Evolutionary conservation across 768 basidiomycete species (phyloP).

Genomic region (Trametes maxima): DNA sequence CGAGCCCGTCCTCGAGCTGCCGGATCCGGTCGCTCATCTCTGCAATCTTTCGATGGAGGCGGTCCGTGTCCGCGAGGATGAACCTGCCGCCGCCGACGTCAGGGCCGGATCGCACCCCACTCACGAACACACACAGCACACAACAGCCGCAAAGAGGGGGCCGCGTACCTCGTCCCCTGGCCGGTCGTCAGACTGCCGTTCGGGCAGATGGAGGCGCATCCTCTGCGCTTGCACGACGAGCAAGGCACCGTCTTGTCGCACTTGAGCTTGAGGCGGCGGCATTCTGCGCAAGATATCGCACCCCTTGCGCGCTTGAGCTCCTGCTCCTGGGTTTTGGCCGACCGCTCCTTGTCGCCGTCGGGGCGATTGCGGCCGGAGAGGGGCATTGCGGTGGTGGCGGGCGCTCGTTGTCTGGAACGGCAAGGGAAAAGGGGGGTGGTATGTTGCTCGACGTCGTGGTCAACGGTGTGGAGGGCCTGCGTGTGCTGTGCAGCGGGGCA

Average conservation of each 20-base stretch:
- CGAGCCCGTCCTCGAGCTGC: constrained; percentile 69
- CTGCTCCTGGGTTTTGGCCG: constrained; percentile 46
- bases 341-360: constrained; percentile 28
- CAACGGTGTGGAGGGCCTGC: constrained; percentile 8
- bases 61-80: constrained; percentile 65
- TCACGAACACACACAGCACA: not conserved
- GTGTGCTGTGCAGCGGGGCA: not conserved
- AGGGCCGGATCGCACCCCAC: not conserved
- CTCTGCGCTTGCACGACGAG: constrained; percentile 64
- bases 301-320: constrained; percentile 75
- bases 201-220: constrained; percentile 78
- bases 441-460: constrained; percentile 8
- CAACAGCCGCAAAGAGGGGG: not conserved
- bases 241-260: constrained; percentile 72
- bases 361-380: constrained; percentile 26
- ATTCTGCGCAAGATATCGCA: constrained; percentile 79
- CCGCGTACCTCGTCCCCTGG: constrained; percentile 69
- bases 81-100: constrained; percentile 43
- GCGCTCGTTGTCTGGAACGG: constrained; percentile 1
- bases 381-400: constrained; percentile 21
- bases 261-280: constrained; percentile 42
- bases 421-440: constrained; percentile 3
- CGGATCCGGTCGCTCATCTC: constrained; percentile 70
- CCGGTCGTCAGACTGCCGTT: constrained; percentile 78
- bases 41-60: constrained; percentile 64